Base-by-base conservation (phyloP, 129 eudicot species). In the Helianthus tuberosus region DNA sequence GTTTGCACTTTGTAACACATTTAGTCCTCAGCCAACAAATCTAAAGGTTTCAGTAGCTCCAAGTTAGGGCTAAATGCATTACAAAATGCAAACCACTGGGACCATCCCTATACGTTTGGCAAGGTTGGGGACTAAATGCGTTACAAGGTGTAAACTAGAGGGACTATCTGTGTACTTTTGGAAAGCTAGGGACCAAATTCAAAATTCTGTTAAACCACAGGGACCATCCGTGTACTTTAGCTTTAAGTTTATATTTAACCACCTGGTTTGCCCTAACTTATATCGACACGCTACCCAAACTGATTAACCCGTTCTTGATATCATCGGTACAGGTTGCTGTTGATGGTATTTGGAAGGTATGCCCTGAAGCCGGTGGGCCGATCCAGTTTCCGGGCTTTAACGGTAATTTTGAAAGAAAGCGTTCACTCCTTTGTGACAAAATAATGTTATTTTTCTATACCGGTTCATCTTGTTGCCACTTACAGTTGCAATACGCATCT, bases 351-450 rank as follows among this genome's bases (percentile, higher is more conserved):
- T 94, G 98, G 98, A 94, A 82, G 81, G 79, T 64, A 32, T 94
- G 98, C 59, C 97, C 97, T 44, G 87, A 81, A 83, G 83, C 88
- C 54, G 98, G 98, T 80, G 97, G 98, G 50, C 89, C 93, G 0
- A 71, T 94, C 71, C 91, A 88, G 44, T 94, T 88, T 82, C 91
- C 97, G 27, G 96, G 98, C 29, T 94, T 94, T 38, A 91, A 90
- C 68, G 98, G 97, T 94, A 81, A 79, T n/a, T 43, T 23, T 47
- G 41, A 11, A 66, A 12, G 47, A 43, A 14, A 64, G 17, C 11
- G 13, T 25, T 61, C 35, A 15, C 59, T 7, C 12, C 27, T 10
- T 73, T n/a, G 1, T 46, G 13, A 46, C 48, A 25, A 54, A 44
- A 46, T 11, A 25, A 43, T 13, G 46, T 44, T 14, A 8, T 51